Conservation (phyloP, 371 early-diverging fungal genomes). For the Cokeromyces recurvatus region DNA sequence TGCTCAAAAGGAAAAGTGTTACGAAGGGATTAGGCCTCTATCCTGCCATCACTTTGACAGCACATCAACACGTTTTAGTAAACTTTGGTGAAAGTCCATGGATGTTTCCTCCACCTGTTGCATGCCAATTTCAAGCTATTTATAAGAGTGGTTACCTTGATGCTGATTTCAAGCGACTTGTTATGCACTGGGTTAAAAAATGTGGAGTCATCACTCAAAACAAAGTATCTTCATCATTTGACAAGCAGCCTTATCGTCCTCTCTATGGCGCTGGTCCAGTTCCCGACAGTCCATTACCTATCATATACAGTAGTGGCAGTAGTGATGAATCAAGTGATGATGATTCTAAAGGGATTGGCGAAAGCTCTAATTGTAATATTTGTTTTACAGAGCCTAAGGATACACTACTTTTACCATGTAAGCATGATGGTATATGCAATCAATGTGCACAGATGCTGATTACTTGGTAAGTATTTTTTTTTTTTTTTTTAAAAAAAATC, state of each 20-base stretch:
- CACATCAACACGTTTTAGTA: constrained; percentile 37
- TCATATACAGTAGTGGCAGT: not conserved
- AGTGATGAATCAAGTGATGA: constrained; percentile 2
- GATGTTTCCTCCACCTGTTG: constrained; percentile 40
- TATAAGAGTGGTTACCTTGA: constrained; percentile 27
- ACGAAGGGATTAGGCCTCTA: constrained; percentile 30
- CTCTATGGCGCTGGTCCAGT: constrained; percentile 6
- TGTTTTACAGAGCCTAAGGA: constrained; percentile 43
- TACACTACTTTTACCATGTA: constrained; percentile 36
- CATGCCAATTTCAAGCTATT: constrained; percentile 21
- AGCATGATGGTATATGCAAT: constrained; percentile 37
- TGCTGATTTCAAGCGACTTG: constrained; percentile 16
- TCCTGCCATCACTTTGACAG: constrained; percentile 44
- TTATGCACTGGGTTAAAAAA: constrained; percentile 19
- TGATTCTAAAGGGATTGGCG: constrained; percentile 23
- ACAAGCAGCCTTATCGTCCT: constrained; percentile 11
- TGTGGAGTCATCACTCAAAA: constrained; percentile 11
- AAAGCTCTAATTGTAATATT: constrained; percentile 33
- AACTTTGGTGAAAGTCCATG: constrained; percentile 47
- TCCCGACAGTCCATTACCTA: not conserved
- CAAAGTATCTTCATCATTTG: constrained; percentile 11
- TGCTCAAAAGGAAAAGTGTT: not conserved
- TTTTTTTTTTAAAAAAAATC: not conserved
- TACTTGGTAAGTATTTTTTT: constrained; percentile 26
- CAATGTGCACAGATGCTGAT: constrained; percentile 32